Conservation (phyloP, 1,139 yeast genomes). For the Pichia sp. region DNA sequence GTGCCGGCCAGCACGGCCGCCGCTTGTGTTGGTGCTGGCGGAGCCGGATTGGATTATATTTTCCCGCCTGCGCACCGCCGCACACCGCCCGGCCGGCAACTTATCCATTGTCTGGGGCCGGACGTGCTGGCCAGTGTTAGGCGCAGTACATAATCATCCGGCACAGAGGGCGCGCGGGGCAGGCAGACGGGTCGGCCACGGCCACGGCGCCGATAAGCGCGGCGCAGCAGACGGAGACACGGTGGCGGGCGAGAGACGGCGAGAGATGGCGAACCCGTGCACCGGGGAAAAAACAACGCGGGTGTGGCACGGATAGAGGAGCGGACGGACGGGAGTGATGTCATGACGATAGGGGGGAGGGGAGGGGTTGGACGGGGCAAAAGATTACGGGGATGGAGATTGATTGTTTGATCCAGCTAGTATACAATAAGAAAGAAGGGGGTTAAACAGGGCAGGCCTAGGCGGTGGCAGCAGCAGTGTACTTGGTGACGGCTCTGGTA, state of each 20-base stretch:
- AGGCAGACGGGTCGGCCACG: neutral
- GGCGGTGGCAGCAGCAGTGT: constrained; percentile 75
- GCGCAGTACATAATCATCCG: too few species aligned
- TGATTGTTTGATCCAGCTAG: neutral
- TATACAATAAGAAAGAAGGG: neutral
- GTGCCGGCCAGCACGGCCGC: too few species aligned
- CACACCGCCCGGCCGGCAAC: too few species aligned
- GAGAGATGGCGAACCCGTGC: neutral
- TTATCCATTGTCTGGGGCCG: too few species aligned
- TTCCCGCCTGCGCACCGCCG: too few species aligned
- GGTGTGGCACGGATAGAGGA: too few species aligned
- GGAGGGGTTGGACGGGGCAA: too few species aligned
- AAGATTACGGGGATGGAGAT: neutral
- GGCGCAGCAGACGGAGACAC: neutral
- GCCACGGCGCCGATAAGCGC: neutral
- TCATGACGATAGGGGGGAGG: neutral
- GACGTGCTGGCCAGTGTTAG: too few species aligned
- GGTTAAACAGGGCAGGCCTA: constrained; percentile 21
- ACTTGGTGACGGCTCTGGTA: constrained; percentile 99
- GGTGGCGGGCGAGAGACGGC: neutral
- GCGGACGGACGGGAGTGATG: neutral
- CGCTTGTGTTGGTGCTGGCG: too few species aligned
- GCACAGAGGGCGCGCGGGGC: neutral
- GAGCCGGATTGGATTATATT: too few species aligned
- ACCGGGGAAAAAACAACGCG: neutral